phyloP scores from a whole-genome alignment of 306 rosid genomes.

The Vigna reflexopilosa region DNA sequence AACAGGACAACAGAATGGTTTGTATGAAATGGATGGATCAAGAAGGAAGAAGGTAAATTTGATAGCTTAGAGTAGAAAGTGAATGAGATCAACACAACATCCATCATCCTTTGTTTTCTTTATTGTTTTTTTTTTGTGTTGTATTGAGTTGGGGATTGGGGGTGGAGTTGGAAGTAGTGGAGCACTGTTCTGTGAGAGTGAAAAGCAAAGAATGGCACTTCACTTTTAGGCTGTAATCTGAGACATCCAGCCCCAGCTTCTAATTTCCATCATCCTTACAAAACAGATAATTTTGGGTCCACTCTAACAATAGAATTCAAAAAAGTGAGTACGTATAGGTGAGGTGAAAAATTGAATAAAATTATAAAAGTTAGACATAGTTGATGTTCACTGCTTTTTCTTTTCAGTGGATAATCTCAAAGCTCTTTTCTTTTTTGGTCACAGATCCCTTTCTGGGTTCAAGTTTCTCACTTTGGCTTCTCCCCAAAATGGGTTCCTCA shows the following conservation, averaged over 20 bases:
- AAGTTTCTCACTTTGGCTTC: constrained; percentile 38
- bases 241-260: constrained; percentile 24
- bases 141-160: constrained; percentile 3
- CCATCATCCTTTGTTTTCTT: neutral
- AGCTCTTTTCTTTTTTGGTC: constrained; percentile 42
- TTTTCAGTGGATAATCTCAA: constrained; percentile 40
- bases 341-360: constrained; percentile 22
- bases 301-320: constrained; percentile 26
- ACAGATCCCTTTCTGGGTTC: constrained; percentile 49
- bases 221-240: constrained; percentile 51
- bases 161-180: neutral
- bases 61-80: neutral
- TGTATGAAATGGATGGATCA: constrained; percentile 1
- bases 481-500: constrained; percentile 68
- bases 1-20: neutral
- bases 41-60: neutral
- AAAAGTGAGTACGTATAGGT: neutral
- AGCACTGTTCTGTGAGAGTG: constrained; percentile 12
- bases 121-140: neutral
- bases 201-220: constrained; percentile 20
- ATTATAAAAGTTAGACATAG: constrained; percentile 12
- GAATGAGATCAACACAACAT: neutral
- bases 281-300: constrained; percentile 43
- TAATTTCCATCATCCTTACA: constrained; percentile 13
- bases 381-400: constrained; percentile 36